Base-by-base conservation (phyloP, 2,329 filamentous ascomycete genomes). In the Elsinoe fawcettii region DNA sequence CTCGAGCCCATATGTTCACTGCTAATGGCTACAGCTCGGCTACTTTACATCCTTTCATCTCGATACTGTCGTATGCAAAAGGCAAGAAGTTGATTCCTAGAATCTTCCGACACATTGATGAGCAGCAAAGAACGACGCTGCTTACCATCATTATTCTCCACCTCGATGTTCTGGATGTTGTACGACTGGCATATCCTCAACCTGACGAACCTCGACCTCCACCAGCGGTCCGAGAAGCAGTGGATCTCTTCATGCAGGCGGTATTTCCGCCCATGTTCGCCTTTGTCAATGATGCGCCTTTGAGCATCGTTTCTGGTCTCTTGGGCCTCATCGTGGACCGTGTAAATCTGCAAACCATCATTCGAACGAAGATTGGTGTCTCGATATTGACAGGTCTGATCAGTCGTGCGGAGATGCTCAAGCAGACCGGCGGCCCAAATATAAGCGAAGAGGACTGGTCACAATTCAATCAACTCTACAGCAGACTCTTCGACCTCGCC, bases 81-180 rank as follows among this genome's bases (percentile, higher is more conserved):
- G 93, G 93, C 67, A 97, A 96, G 76, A 96, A 93, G 75, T 89
- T 88, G 1, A 90, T 99, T 60, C 90, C 90, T 51, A 89, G 93
- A 57, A 88, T 97, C 55, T 97, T 97, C 81, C 86, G 90, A 43
- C 90, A 96, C 67, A 88, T 96, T 55, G 87, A 88, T 62, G 87
- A 91, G 61, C 88, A 96, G 68, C 91, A 97, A 73, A 88, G 92
- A 51, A 91, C 93, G 20, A 97, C 91, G 1, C 90, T 97, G 61
- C 79, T 99, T 61, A 99, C 93, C 4, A 92, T 99, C 81, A 92
- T 99, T 63, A 83, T 95, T 59, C 86, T 96, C 54, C 90, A 97
- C 66, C 83, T 99, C 30, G 93, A 97, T 70, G 84, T 88, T 63
- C 80, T 99, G 39, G 90, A 96, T 65, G 92, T 99, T 51, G 86